These are phyloP conservation scores for Candida bentonensis DNA, from an alignment of 805 yeast species.

Conservation along the genomic window DNA sequence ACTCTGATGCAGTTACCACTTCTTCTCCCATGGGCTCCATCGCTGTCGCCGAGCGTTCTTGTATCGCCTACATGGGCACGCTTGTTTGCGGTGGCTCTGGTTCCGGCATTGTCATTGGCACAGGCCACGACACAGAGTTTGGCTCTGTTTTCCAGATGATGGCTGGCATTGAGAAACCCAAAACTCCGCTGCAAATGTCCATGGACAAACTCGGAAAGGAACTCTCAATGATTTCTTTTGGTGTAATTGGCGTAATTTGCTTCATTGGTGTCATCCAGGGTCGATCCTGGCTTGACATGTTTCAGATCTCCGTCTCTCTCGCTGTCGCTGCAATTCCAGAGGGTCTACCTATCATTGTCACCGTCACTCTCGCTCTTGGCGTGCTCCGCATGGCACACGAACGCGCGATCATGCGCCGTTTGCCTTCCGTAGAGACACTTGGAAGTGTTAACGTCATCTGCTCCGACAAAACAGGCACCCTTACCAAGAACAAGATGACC, in stretches of 20 bases:
- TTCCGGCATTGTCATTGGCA: constrained; percentile 81
- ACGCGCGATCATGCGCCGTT: constrained; percentile 83
- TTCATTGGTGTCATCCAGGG: constrained; percentile 85
- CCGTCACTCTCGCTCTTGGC: constrained; percentile 92
- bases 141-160: constrained; percentile 94
- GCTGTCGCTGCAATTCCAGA: constrained; percentile 99
- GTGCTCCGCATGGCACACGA: constrained; percentile 92
- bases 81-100: constrained; percentile 95
- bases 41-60: constrained; percentile 54
- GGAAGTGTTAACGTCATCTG: constrained; percentile 44
- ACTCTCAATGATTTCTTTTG: constrained; percentile 69
- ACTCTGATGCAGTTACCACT: constrained; percentile 30
- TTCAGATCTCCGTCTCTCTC: constrained; percentile 88
- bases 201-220: constrained; percentile 96
- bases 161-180: constrained; percentile 90
- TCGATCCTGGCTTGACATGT: constrained; percentile 93
- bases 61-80: constrained; percentile 94
- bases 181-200: constrained; percentile 88
- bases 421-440: constrained; percentile 74
- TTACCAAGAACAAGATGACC: constrained; percentile 35
- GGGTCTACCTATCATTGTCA: constrained; percentile 94
- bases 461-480: constrained; percentile 35
- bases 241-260: constrained; percentile 83
- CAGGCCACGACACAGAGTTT: constrained; percentile 80
- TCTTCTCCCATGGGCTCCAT: constrained; percentile 19